These are phyloP conservation scores for Pancytospora philotis DNA, from an alignment of 371 early-diverging fungal genomes.

Conservation along the genomic window DNA sequence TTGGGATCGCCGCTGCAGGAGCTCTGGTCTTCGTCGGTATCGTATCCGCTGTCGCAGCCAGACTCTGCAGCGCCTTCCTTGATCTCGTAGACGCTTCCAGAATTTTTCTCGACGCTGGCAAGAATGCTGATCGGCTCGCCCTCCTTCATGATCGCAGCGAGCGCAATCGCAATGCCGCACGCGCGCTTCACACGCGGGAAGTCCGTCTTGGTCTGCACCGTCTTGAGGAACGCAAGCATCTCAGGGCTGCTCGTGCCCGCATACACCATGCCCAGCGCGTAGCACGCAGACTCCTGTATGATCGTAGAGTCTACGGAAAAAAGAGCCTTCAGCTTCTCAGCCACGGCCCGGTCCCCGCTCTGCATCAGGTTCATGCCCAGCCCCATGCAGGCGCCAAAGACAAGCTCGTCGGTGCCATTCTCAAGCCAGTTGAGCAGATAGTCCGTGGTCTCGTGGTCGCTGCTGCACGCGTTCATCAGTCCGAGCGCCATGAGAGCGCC, in stretches of 20 bases:
- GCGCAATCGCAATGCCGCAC: slow-evolving; percentile 67
- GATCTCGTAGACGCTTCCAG: too few relatives aligned
- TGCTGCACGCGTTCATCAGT: slow-evolving; percentile 83
- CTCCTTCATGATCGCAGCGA: not conserved
- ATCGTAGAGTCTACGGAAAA: slow-evolving; percentile 72
- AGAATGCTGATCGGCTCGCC: not conserved
- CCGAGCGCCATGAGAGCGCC: slow-evolving; percentile 92
- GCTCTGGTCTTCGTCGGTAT: not conserved
- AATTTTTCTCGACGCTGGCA: too few relatives aligned
- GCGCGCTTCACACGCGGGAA: slow-evolving; percentile 75
- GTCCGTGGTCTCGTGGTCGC: slow-evolving; percentile 65
- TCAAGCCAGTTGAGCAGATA: slow-evolving; percentile 70
- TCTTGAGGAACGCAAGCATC: slow-evolving; percentile 76
- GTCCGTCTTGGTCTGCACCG: slow-evolving; percentile 79
- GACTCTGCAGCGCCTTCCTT: too few relatives aligned
- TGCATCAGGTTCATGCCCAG: slow-evolving; percentile 64
- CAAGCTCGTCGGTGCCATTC: slow-evolving; percentile 61
- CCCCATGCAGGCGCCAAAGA: slow-evolving; percentile 90
- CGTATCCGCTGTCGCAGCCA: not conserved
- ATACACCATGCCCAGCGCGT: slow-evolving; percentile 89
- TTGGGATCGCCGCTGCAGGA: too few relatives aligned
- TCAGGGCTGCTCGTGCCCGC: slow-evolving; percentile 73
- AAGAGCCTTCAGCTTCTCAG: slow-evolving; percentile 36
- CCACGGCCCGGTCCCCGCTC: slow-evolving; percentile 65
- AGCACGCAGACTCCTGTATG: slow-evolving; percentile 86